Percentiles rank a stretch among this genome's conserved stretches.
These are phyloP conservation scores for Sarocladiaceae sp. DNA, from an alignment of 2,329 filamentous ascomycete species.

Conservation along the genomic window DNA sequence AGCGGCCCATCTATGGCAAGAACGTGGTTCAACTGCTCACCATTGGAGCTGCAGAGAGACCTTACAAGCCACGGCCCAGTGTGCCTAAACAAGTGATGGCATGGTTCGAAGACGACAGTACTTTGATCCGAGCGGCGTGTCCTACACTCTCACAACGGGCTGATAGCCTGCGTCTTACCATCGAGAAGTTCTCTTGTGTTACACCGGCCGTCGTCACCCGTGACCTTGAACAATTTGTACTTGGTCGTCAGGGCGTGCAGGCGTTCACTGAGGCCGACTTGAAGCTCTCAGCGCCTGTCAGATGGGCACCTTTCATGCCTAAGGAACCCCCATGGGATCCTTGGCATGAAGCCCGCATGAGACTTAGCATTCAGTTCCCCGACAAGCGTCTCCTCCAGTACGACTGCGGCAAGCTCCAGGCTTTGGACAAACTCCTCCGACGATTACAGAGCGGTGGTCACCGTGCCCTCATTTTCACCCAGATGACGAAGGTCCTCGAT, in stretches of 20 bases:
- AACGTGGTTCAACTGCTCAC: slow-evolving; percentile 70
- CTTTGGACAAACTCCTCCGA: slow-evolving; percentile 77
- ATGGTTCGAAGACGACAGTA: slow-evolving; percentile 70
- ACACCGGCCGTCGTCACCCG: slow-evolving; percentile 83
- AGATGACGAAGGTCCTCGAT: slow-evolving; percentile 98
- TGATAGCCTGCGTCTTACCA: slow-evolving; percentile 62
- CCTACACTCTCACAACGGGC: slow-evolving; percentile 69
- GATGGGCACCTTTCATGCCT: slow-evolving; percentile 50
- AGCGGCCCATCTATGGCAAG: slow-evolving; percentile 74
- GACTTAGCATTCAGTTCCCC: slow-evolving; percentile 90
- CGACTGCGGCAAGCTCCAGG: slow-evolving; percentile 94
- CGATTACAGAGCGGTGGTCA: slow-evolving; percentile 85
- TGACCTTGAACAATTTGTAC: slow-evolving; percentile 62
- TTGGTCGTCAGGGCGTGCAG: slow-evolving; percentile 54
- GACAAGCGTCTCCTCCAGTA: slow-evolving; percentile 95
- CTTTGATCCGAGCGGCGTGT: slow-evolving; percentile 59
- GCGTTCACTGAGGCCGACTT: slow-evolving; percentile 52
- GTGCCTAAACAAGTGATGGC: slow-evolving; percentile 58
- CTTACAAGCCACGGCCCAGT: slow-evolving; percentile 53
- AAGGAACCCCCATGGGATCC: slow-evolving; percentile 61
- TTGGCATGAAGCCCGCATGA: slow-evolving; percentile 90
- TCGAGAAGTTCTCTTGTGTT: slow-evolving; percentile 86
- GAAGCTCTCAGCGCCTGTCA: slow-evolving; percentile 49
- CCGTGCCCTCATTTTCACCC: slow-evolving; percentile 94
- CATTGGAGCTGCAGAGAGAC: slow-evolving; percentile 53